phyloP scores from a whole-genome alignment of 1,284 basidiomycete genomes.

The Fomitopsis pinicola region DNA sequence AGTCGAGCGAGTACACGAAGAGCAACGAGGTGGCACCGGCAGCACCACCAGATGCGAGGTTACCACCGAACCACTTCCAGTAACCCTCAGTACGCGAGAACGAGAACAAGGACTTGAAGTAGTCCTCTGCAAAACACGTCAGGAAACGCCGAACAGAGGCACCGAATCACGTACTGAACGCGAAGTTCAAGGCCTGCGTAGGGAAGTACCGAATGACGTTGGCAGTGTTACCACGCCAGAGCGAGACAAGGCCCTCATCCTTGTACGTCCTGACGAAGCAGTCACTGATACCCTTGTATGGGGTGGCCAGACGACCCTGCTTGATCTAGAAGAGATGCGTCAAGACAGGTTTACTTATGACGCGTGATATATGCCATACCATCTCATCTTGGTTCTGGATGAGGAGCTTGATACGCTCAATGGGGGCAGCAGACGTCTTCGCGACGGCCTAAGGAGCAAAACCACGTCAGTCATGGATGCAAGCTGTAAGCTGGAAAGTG shows the following conservation, averaged over 20 bases:
- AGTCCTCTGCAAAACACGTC: constrained; percentile 68
- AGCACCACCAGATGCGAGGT: constrained; percentile 95
- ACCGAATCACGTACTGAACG: constrained; percentile 68
- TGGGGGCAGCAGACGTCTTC: constrained; percentile 97
- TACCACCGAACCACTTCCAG: constrained; percentile 89
- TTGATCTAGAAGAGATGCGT: constrained; percentile 68
- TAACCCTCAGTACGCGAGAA: constrained; percentile 89
- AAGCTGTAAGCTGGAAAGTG: background rate
- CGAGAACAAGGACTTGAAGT: constrained; percentile 93
- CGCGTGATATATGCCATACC: constrained; percentile 36
- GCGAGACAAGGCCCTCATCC: constrained; percentile 87
- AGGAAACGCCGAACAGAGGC: constrained; percentile 11
- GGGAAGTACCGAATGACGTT: constrained; percentile 99
- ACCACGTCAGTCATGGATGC: constrained; percentile 2
- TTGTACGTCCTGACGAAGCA: constrained; percentile 85
- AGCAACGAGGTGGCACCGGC: constrained; percentile 94
- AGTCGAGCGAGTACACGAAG: constrained; percentile 97
- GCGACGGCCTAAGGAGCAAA: constrained; percentile 72
- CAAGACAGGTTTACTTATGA: background rate
- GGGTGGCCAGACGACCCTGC: constrained; percentile 87
- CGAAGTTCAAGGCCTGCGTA: constrained; percentile 94
- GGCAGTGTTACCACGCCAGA: constrained; percentile 97
- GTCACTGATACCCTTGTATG: constrained; percentile 92
- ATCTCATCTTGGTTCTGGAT: constrained; percentile 98
- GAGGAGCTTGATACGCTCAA: constrained; percentile 98